Evolutionary conservation across 768 basidiomycete species (phyloP), one percentile per base, ranked within the genome.

Genomic region (Leucocoprinus leucothites): DNA sequence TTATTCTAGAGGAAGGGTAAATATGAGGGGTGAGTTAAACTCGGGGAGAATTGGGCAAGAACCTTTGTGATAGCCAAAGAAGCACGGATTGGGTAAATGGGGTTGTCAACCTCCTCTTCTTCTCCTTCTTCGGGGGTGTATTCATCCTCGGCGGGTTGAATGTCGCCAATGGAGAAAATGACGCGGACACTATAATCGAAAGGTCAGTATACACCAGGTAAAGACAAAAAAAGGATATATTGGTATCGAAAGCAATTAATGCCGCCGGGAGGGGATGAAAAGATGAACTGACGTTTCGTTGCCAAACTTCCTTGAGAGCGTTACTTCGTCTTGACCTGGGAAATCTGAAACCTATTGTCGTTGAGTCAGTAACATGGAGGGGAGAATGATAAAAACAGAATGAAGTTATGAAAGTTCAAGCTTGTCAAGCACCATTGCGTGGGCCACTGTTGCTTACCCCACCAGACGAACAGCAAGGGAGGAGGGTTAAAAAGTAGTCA

Each of bases 81-180:
- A 51, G 82, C 84, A 38, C 93, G 91, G 58, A 94, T 77, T 51
- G 91, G 87, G 70, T 85, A 87, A 19, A 71, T 65, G 9, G 67
- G 61, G 7, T 43, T 60, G 0, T 61, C 61, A 9, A 44, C 57
- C 44, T 70, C 65, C 14, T 53, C 59, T 11, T 67, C 72, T 14
- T 69, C 67, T 24, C 64, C 66, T 14, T 61, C 56, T 4, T 61
- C 56, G 35, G 66, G 68, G 3, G 56, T 45, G 40, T 69, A 64
- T 3, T 71, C 68, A 26, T 70, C 71, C 24, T 74, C 71, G 24
- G 74, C 74, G 3, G 65, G 51, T 62, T 91, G 84, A 50, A 96
- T 77, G 69, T 98, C 95, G 38, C 90, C 87, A 61, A 96, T 91
- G 57, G 93, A 93, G 81, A 98, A 97, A 70, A 93, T 86, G 65